phyloP scores from a whole-genome alignment of 768 basidiomycete genomes.

The Chlorophyllum brunneum region DNA sequence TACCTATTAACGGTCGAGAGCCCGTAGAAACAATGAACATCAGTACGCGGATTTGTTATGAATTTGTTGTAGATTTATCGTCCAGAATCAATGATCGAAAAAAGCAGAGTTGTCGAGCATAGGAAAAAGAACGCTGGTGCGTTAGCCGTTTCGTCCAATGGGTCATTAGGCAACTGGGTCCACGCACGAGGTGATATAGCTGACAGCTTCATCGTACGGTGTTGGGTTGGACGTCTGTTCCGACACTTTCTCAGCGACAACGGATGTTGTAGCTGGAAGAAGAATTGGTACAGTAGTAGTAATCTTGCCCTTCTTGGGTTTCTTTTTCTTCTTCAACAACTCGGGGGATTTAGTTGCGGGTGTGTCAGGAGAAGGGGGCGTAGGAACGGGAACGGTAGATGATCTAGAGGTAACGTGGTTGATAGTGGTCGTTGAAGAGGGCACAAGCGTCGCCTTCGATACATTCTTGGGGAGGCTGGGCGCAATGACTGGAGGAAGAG shows the following conservation, averaged over 20 bases:
- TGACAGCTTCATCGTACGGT: slow-evolving; percentile 54
- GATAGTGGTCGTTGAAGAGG: background rate
- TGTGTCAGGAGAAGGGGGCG: background rate
- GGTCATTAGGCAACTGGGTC: slow-evolving; percentile 9
- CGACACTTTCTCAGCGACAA: slow-evolving; percentile 26
- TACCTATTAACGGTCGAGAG: slow-evolving; percentile 33
- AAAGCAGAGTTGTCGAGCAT: background rate
- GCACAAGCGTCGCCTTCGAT: slow-evolving; percentile 13
- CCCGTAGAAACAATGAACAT: too few species aligned
- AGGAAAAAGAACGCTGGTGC: background rate
- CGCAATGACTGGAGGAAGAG: too few species aligned
- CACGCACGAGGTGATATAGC: slow-evolving; percentile 60
- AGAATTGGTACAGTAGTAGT: slow-evolving; percentile 30
- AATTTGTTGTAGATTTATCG: background rate
- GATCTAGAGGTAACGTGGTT: background rate
- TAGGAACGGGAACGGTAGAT: background rate
- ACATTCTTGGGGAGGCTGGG: slow-evolving; percentile 4
- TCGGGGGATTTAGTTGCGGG: slow-evolving; percentile 4
- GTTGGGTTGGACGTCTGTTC: slow-evolving; percentile 25
- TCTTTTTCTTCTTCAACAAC: slow-evolving; percentile 16
- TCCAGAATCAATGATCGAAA: background rate
- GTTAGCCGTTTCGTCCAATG: background rate
- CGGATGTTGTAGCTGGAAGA: slow-evolving; percentile 39
- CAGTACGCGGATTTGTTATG: too few species aligned
- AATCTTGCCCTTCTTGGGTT: slow-evolving; percentile 11